Percentiles rank a stretch among this genome's conserved stretches.
These are phyloP conservation scores for Boletus reticulatus DNA, from an alignment of 768 basidiomycete genomes.

Conservation along the genomic window DNA sequence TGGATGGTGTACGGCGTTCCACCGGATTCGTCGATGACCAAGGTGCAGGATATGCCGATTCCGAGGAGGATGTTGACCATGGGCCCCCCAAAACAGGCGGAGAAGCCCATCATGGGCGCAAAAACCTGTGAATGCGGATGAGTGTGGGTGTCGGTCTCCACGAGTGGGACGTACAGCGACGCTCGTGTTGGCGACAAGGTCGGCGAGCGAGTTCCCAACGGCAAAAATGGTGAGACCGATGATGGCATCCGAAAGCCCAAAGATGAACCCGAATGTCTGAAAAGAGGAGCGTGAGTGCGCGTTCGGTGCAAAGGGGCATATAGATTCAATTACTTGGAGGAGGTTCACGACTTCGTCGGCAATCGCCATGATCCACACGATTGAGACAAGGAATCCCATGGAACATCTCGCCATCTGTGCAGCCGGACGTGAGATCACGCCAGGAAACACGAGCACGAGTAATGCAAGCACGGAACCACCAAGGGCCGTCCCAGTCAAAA, in stretches of 20 bases:
- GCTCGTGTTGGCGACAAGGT: constrained; percentile 95
- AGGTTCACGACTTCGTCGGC: constrained; percentile 95
- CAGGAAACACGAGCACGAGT: constrained; percentile 58
- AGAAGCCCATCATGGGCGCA: constrained; percentile 92
- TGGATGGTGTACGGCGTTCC: constrained; percentile 63
- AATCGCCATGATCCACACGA: constrained; percentile 98
- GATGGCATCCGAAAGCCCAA: constrained; percentile 95
- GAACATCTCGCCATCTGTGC: constrained; percentile 74
- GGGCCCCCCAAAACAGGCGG: constrained; percentile 90
- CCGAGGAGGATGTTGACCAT: constrained; percentile 93
- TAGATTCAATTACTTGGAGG: constrained; percentile 57
- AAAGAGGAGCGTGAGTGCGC: neutral
- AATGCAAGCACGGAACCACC: constrained; percentile 53
- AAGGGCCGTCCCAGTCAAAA: constrained; percentile 52
- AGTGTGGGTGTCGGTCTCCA: no score
- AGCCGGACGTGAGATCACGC: constrained; percentile 53
- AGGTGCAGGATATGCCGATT: constrained; percentile 87
- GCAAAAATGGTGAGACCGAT: constrained; percentile 97
- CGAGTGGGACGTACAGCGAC: constrained; percentile 63
- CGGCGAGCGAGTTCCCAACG: constrained; percentile 92
- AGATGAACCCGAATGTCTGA: constrained; percentile 89
- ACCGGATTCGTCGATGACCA: constrained; percentile 64
- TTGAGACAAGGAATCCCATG: constrained; percentile 86
- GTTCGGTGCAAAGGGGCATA: neutral
- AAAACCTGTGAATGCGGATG: constrained; percentile 50